Base-by-base conservation (phyloP, 2,329 filamentous ascomycete genomes). In the Karstenula rhodostoma region DNA sequence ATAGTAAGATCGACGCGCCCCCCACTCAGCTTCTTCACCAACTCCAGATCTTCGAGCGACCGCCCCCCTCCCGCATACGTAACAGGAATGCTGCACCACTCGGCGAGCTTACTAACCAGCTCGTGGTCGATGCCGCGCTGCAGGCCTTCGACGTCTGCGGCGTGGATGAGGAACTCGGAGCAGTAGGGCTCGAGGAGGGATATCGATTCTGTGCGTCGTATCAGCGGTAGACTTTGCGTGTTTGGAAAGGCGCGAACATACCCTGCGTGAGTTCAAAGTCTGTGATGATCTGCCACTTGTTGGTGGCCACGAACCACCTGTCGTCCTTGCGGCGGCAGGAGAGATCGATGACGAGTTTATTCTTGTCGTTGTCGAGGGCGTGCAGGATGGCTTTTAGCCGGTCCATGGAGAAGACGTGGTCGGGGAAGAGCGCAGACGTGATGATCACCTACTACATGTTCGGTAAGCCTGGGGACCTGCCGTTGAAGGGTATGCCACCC, bases 261-360 rank as follows among this genome's bases (percentile, higher is more conserved):
- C 94, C 91, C 84, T 91, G 84, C 65, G 90, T 94, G 66, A 99
- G 88, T 76, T 97, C 93, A 89, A 97, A 96, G 72, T 97, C 92
- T 1, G 95, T 98, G 58, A 98, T 90, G 1, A 93, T 97, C 83
- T 98, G 95, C 95, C 95, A 99, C 78, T 96, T 96, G 79, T 99
- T 92, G 90, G 96, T 99, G 57, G 95, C 94, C n/a, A 99, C 95
- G 72, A 91, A 93, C 95, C 95, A 99, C 42, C 83, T 89, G 58
- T 89, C 83, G 40, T 85, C 90, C 61, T 89, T 89, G 60, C 89
- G 85, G 54, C 95, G 88, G 76, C 95, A 99, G 79, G 93, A 97
- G 25, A 99, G 86, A 75, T 99, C 95, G 75, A 99, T 94, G 67
- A 99, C 94, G 51, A 99, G 87, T 79, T 92, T 95, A 51, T 83